These are phyloP conservation scores for Rubroshorea leprosula DNA, from an alignment of 345 rosid genomes.

Conservation along the genomic window DNA sequence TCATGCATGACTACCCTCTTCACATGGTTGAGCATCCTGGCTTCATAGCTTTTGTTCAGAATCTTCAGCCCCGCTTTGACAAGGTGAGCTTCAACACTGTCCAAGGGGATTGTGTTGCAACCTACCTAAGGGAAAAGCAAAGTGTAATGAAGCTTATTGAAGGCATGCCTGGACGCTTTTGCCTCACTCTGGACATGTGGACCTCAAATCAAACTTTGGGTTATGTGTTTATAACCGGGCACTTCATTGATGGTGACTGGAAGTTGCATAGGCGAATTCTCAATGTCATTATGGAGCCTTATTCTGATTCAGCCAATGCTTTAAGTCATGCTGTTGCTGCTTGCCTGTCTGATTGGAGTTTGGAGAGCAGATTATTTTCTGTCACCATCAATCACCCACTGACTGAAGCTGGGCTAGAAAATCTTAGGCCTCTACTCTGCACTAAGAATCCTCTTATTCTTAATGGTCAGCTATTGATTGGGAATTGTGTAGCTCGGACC, in stretches of 20 bases:
- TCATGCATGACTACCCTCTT: conserved; percentile 79
- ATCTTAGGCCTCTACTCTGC: conserved; percentile 60
- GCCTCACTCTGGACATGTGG: conserved; percentile 76
- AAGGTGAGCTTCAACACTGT: conserved; percentile 60
- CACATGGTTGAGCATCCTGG: conserved; percentile 92
- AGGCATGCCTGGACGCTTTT: conserved; percentile 68
- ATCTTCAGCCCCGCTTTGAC: conserved; percentile 77
- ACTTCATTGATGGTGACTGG: conserved; percentile 80
- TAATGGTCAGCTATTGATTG: conserved; percentile 69
- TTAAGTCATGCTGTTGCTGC: conserved; percentile 74
- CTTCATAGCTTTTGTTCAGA: conserved; percentile 62
- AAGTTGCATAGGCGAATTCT: conserved; percentile 66
- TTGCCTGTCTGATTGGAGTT: conserved; percentile 78
- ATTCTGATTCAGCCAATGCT: conserved; percentile 62
- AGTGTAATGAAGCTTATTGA: conserved; percentile 57
- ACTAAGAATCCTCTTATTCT: conserved; percentile 64
- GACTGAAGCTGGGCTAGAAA: conserved; percentile 50
- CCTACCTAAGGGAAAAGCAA: conserved; percentile 79
- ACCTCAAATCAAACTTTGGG: conserved; percentile 58
- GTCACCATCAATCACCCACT: conserved; percentile 53
- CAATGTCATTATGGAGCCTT: conserved; percentile 84
- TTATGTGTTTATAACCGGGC: conserved; percentile 70
- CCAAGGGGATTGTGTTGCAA: conserved; percentile 90
- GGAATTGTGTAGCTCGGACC: conserved; percentile 59
- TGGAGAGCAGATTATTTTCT: conserved; percentile 78